Conservation (phyloP, 2,329 filamentous ascomycete genomes). For the Nemania diffusa region DNA sequence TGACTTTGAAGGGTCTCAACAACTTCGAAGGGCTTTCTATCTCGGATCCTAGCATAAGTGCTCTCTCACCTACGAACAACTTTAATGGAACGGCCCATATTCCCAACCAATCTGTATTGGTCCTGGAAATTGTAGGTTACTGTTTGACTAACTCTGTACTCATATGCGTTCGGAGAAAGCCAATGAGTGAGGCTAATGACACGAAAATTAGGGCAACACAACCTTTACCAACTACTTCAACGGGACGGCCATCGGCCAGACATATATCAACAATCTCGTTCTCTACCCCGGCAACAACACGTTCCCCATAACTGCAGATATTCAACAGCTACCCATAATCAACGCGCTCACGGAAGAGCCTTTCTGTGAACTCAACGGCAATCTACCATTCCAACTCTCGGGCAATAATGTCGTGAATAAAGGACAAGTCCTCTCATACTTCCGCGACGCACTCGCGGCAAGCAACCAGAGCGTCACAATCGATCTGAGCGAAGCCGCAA, state of each 20-base stretch:
- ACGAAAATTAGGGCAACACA: slow-evolving; percentile 64
- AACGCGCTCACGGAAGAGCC: slow-evolving; percentile 53
- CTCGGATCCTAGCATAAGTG: slow-evolving; percentile 59
- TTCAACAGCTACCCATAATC: slow-evolving; percentile 63
- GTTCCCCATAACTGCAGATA: slow-evolving; percentile 63
- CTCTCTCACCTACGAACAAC: slow-evolving; percentile 60
- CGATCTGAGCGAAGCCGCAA: slow-evolving; percentile 46
- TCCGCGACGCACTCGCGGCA: slow-evolving; percentile 63
- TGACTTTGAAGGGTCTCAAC: slow-evolving; percentile 63
- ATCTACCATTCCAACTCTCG: slow-evolving; percentile 65
- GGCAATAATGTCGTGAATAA: slow-evolving; percentile 63
- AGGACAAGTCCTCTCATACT: slow-evolving; percentile 66
- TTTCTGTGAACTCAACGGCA: slow-evolving; percentile 62
- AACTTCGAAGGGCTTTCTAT: slow-evolving; percentile 66
- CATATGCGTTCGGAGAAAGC: slow-evolving; percentile 27
- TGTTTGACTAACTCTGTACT: background rate
- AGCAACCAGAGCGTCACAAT: slow-evolving; percentile 64
- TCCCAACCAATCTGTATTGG: slow-evolving; percentile 71
- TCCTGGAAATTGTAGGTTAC: slow-evolving; percentile 69
- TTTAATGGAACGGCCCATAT: slow-evolving; percentile 69
- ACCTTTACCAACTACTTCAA: slow-evolving; percentile 69
- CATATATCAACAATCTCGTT: slow-evolving; percentile 67
- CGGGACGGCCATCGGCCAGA: slow-evolving; percentile 62
- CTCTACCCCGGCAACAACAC: slow-evolving; percentile 69
- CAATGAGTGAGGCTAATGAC: background rate